Conservation (phyloP, 2,329 filamentous ascomycete genomes). For the Pestalotiopsis sp. region DNA sequence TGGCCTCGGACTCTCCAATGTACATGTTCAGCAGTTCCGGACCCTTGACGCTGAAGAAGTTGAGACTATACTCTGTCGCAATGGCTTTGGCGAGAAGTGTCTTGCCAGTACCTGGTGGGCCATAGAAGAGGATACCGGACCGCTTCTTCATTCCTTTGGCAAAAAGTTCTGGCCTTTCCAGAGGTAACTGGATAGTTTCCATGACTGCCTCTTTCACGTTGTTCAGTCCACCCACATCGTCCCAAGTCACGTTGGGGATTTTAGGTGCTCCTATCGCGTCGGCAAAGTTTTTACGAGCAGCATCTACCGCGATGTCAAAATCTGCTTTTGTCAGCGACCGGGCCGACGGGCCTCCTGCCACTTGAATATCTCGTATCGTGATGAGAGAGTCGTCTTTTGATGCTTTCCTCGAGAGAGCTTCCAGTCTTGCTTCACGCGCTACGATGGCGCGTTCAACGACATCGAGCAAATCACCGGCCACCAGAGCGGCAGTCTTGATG, state of each 20-base stretch:
- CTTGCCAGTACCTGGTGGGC: conserved; percentile 88
- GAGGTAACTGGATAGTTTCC: conserved; percentile 92
- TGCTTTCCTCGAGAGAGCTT: conserved; percentile 64
- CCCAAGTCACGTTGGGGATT: conserved; percentile 96
- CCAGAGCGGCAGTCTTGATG: conserved; percentile 92
- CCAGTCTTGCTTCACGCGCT: conserved; percentile 75
- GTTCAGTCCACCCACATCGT: conserved; percentile 89
- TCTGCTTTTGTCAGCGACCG: conserved; percentile 80
- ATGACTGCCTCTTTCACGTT: conserved; percentile 97
- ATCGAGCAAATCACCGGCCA: conserved; percentile 91
- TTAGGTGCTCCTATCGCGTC: conserved; percentile 97
- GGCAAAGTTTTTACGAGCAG: conserved; percentile 95
- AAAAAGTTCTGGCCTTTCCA: conserved; percentile 90
- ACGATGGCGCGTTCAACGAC: conserved; percentile 89
- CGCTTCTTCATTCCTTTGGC: conserved; percentile 98
- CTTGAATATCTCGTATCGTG: conserved; percentile 79
- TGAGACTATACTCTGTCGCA: conserved; percentile 89
- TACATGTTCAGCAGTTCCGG: conserved; percentile 95
- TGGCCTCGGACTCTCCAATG: conserved; percentile 91
- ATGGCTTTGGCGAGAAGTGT: conserved; percentile 92
- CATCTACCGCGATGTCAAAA: conserved; percentile 91
- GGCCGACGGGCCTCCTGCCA: conserved; percentile 81
- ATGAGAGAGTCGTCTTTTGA: conserved; percentile 45
- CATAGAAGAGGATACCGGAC: conserved; percentile 90
- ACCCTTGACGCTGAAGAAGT: conserved; percentile 93